phyloP scores from a whole-genome alignment of 805 yeast genomes.

The Candida cerambycidarum region DNA sequence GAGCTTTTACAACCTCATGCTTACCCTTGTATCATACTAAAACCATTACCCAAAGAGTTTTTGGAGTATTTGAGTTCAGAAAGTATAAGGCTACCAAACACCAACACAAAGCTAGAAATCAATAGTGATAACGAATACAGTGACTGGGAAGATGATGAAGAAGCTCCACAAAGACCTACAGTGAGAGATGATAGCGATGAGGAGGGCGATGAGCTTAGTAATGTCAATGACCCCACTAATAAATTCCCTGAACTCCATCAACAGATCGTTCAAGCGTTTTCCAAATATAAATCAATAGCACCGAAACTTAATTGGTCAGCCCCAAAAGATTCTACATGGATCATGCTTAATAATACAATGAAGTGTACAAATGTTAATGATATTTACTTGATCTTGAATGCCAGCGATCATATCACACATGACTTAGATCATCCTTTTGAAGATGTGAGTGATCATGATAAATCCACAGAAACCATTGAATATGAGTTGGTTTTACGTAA shows the following conservation, averaged over 20 bases:
- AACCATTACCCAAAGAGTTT: constrained; percentile 35
- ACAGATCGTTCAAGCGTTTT: constrained; percentile 46
- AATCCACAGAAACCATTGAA: constrained; percentile 26
- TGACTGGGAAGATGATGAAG: constrained; percentile 61
- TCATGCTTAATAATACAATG: constrained; percentile 72
- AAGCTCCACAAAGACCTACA: constrained; percentile 36
- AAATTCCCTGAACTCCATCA: constrained; percentile 61
- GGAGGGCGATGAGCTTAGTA: constrained; percentile 61
- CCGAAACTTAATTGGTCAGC: constrained; percentile 98
- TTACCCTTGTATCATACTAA: constrained; percentile 24
- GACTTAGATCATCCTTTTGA: constrained; percentile 77
- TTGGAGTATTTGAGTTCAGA: constrained; percentile 32
- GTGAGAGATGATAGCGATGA: constrained; percentile 37
- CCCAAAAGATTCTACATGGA: constrained; percentile 95
- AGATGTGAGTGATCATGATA: constrained; percentile 26
- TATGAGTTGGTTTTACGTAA: constrained; percentile 74
- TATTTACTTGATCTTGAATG: constrained; percentile 74
- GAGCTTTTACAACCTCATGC: constrained; percentile 20
- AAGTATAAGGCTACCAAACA: constrained; percentile 23
- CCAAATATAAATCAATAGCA: constrained; percentile 56
- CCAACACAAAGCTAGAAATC: constrained; percentile 17
- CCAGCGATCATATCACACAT: constrained; percentile 85
- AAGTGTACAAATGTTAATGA: constrained; percentile 72
- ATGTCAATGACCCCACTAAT: constrained; percentile 7
- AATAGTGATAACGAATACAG: constrained; percentile 67